Percentiles rank a stretch among this genome's conserved stretches.
Conservation (phyloP, 2,329 filamentous ascomycete genomes). For the Colletotrichum kahawae region DNA sequence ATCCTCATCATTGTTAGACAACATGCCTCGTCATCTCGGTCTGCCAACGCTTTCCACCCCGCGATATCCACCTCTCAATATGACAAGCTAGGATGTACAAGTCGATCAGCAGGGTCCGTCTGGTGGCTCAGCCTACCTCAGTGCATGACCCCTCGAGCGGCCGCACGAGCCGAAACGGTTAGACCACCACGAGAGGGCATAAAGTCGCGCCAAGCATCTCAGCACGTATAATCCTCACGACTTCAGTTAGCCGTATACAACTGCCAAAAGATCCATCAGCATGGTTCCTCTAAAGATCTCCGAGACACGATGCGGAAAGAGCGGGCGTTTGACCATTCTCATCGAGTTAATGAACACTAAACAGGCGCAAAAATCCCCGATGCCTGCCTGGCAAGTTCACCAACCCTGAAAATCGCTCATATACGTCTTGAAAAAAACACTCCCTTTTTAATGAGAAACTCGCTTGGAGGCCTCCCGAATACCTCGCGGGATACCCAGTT, state of each 20-base stretch:
- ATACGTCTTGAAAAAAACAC: neutral
- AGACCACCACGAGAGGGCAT: neutral
- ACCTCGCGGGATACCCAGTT: neutral
- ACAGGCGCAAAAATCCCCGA: neutral
- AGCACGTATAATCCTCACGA: neutral
- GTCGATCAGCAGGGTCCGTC: neutral
- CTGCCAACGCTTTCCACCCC: neutral
- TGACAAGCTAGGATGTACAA: neutral
- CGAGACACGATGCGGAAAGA: neutral
- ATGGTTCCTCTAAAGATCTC: neutral
- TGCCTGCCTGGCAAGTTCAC: neutral
- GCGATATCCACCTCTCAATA: neutral
- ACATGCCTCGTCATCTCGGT: neutral
- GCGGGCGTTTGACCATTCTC: neutral
- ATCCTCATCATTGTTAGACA: neutral
- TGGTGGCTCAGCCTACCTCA: neutral
- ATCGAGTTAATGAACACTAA: neutral
- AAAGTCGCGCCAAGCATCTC: neutral
- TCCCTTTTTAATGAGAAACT: neutral
- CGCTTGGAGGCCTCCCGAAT: neutral
- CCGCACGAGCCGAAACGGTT: neutral
- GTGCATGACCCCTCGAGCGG: neutral
- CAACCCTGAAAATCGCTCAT: neutral
- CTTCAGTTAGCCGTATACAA: neutral
- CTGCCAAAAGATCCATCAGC: neutral